A percentile compares a stretch with the other conserved stretches of the same genome.
Evolutionary conservation across 441 rosid species (phyloP).

Genomic region (Syzygium malaccense): DNA sequence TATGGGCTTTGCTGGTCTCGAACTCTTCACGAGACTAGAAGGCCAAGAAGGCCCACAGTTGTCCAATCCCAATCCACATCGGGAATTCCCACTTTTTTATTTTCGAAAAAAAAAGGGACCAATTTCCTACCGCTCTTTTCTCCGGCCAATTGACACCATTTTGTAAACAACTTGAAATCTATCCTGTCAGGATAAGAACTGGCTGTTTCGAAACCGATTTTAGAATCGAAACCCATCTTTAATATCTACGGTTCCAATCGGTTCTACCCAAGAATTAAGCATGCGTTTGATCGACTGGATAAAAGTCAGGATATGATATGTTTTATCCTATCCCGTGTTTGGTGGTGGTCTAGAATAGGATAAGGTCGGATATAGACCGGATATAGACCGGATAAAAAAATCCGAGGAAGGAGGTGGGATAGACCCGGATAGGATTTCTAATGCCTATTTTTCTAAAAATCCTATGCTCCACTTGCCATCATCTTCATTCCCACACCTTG

Average conservation of each 20-base stretch:
- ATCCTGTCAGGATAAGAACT: neutral
- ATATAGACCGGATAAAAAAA: too few species aligned
- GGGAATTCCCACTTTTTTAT: neutral
- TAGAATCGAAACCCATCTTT: neutral
- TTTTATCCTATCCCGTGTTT: too few species aligned
- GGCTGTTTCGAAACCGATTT: neutral
- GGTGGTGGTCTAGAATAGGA: too few species aligned
- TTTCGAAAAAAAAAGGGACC: neutral
- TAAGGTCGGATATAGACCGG: too few species aligned
- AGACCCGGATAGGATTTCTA: too few species aligned
- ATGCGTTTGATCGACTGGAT: too few species aligned
- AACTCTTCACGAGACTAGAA: neutral
- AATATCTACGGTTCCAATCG: neutral
- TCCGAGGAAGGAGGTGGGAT: too few species aligned
- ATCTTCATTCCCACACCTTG: too few species aligned
- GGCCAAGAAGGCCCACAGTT: neutral
- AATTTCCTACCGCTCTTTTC: neutral
- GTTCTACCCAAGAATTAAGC: neutral
- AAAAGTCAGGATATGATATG: too few species aligned
- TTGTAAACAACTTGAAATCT: neutral
- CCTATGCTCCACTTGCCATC: too few species aligned
- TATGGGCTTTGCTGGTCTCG: neutral
- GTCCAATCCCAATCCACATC: neutral
- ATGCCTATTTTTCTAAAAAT: too few species aligned
- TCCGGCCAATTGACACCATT: neutral